A percentile compares a stretch with the other conserved stretches of the same genome.
Evolutionary conservation across 2,329 filamentous ascomycete species (phyloP).

Genomic region (Simplicillium sp.): DNA sequence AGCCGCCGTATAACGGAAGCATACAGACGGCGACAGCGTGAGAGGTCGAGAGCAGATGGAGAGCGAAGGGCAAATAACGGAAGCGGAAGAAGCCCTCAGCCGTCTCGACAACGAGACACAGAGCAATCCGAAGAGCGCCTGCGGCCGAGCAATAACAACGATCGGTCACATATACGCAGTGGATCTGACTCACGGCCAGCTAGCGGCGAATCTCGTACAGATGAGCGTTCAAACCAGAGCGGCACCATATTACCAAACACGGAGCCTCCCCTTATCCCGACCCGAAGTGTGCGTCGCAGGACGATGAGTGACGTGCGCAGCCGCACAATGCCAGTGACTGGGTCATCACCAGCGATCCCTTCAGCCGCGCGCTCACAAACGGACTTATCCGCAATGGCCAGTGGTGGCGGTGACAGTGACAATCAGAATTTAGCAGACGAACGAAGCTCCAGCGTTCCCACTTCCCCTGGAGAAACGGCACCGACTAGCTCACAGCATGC

Average conservation of each 20-base stretch:
- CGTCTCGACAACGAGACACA: neutral
- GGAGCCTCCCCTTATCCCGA: conserved; percentile 5
- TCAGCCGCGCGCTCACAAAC: conserved; percentile 54
- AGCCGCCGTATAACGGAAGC: conserved; percentile 86
- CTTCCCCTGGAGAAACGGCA: conserved; percentile 9
- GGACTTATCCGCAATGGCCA: conserved; percentile 36
- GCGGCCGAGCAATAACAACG: too few species aligned
- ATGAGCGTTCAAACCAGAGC: too few species aligned
- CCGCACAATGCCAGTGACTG: conserved; percentile 36
- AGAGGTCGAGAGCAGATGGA: conserved; percentile 36
- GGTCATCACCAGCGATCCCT: conserved; percentile 30
- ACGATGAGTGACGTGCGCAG: conserved; percentile 47
- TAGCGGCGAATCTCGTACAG: too few species aligned
- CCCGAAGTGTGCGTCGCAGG: conserved; percentile 29
- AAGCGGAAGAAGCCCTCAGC: too few species aligned
- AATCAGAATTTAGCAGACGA: conserved; percentile 21
- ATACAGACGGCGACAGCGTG: conserved; percentile 66
- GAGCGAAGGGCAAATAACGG: too few species aligned
- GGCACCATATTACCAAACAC: too few species aligned
- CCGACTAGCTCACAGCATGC: conserved; percentile 1
- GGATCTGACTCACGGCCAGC: too few species aligned
- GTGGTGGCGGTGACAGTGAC: too few species aligned
- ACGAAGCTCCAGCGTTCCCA: conserved; percentile 29
- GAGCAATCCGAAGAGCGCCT: too few species aligned
- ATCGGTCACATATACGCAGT: too few species aligned